phyloP scores from a whole-genome alignment of 2,329 filamentous ascomycete genomes.

The Periconia digitata region DNA sequence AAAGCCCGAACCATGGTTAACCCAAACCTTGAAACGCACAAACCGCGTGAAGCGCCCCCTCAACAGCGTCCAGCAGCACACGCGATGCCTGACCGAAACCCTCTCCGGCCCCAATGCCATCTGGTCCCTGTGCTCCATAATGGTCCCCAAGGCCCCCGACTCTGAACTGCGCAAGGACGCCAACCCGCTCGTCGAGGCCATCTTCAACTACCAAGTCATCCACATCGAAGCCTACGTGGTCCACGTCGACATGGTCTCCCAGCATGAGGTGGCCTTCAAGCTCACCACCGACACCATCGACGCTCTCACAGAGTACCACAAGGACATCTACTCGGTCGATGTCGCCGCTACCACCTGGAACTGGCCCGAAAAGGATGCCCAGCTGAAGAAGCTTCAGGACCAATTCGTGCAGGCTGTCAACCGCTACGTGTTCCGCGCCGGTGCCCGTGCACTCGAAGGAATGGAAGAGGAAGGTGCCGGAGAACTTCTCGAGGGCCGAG shows the following conservation, averaged over 20 bases:
- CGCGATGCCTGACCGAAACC: conserved; percentile 91
- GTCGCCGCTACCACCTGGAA: conserved; percentile 85
- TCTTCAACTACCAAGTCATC: conserved; percentile 91
- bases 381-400: conserved; percentile 95
- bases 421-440: conserved; percentile 92
- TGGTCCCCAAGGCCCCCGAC: conserved; percentile 88
- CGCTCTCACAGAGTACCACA: conserved; percentile 90
- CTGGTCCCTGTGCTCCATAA: conserved; percentile 90
- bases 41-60: conserved; percentile 95
- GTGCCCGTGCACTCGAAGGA: conserved; percentile 86
- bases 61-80: conserved; percentile 95
- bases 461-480: conserved; percentile 95
- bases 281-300: conserved; percentile 94
- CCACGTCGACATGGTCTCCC: conserved; percentile 97
- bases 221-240: conserved; percentile 97
- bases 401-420: conserved; percentile 96
- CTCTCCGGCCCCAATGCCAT: conserved; percentile 87
- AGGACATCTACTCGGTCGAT: conserved; percentile 90
- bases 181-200: conserved; percentile 79
- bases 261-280: conserved; percentile 98
- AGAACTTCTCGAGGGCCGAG: conserved; percentile 87
- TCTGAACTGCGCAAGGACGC: conserved; percentile 78
- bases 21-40: conserved; percentile 92
- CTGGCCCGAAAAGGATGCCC: conserved; percentile 95
- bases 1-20: conserved; percentile 95